A percentile compares a stretch with the other conserved stretches of the same genome.
These are phyloP conservation scores for Neospermospora avenae DNA, from an alignment of 2,329 filamentous ascomycete genomes.

Conservation along the genomic window DNA sequence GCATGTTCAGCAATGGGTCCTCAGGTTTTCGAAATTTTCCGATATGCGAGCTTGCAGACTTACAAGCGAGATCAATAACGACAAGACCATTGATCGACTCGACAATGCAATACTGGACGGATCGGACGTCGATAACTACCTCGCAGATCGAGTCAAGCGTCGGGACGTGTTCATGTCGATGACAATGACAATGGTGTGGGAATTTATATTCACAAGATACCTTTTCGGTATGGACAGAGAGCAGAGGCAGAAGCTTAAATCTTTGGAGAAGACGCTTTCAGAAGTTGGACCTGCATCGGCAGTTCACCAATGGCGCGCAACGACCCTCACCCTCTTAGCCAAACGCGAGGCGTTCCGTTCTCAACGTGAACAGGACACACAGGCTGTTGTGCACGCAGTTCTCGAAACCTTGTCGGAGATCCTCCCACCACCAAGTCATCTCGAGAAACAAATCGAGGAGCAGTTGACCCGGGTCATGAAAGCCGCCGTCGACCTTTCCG, in stretches of 20 bases:
- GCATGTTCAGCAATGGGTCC: constrained; percentile 95
- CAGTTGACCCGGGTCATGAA: constrained; percentile 85
- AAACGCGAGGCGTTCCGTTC: constrained; percentile 74
- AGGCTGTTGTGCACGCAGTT: constrained; percentile 91
- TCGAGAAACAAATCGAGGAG: constrained; percentile 76
- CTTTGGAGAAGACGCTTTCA: constrained; percentile 83
- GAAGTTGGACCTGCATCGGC: constrained; percentile 85
- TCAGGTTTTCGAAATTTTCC: constrained; percentile 97
- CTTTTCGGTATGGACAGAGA: constrained; percentile 98
- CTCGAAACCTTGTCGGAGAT: constrained; percentile 80
- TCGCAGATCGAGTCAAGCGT: constrained; percentile 81
- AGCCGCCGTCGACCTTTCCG: constrained; percentile 82
- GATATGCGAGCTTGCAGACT: constrained; percentile 84
- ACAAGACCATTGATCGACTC: constrained; percentile 89
- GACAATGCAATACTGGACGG: constrained; percentile 95
- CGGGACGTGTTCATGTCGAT: constrained; percentile 98
- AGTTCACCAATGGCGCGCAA: constrained; percentile 96
- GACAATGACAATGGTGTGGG: constrained; percentile 99
- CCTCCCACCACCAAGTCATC: constrained; percentile 78
- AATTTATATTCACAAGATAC: constrained; percentile 96
- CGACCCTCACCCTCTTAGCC: constrained; percentile 85
- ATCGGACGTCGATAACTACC: constrained; percentile 84
- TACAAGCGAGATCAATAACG: constrained; percentile 80
- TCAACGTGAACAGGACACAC: constrained; percentile 85
- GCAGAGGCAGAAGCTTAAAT: constrained; percentile 95